Percentiles rank a stretch among this genome's conserved stretches.
Evolutionary conservation across 345 rosid genomes (phyloP).

Genomic region (Brassica juncea): DNA sequence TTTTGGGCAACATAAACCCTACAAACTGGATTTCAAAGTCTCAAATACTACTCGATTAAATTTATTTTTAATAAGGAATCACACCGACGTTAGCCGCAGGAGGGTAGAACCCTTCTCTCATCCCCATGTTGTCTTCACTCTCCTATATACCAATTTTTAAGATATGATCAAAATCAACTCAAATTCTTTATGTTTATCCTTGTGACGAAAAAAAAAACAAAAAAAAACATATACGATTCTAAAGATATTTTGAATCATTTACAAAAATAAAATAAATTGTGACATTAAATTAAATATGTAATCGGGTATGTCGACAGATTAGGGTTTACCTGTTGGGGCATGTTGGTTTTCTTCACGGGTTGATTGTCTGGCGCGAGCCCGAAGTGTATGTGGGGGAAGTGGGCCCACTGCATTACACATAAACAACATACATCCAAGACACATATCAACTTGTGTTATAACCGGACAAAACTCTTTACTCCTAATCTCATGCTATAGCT

Average conservation of each 20-base stretch:
- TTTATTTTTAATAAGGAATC: slow-evolving; percentile 51
- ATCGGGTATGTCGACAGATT: slow-evolving; percentile 26
- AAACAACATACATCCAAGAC: slow-evolving; percentile 35
- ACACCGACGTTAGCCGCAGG: slow-evolving; percentile 74
- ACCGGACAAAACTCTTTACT: slow-evolving; percentile 36
- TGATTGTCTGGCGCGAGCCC: slow-evolving; percentile 98
- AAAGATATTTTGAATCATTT: not conserved
- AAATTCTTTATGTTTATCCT: not conserved
- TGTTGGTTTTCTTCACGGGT: slow-evolving; percentile 78
- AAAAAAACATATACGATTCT: not conserved
- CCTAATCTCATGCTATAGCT: slow-evolving; percentile 21
- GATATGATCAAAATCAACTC: slow-evolving; percentile 5
- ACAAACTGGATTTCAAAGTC: slow-evolving; percentile 12
- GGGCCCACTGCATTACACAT: slow-evolving; percentile 80
- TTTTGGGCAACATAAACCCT: slow-evolving; percentile 9
- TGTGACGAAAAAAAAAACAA: not conserved
- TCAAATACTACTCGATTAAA: slow-evolving; percentile 13
- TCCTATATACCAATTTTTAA: slow-evolving; percentile 47
- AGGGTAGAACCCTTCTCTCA: slow-evolving; percentile 78
- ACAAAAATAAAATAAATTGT: not conserved
- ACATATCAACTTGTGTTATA: slow-evolving; percentile 42
- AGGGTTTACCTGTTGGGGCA: slow-evolving; percentile 75
- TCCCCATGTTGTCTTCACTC: slow-evolving; percentile 69
- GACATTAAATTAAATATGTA: not conserved
- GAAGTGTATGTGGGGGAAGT: slow-evolving; percentile 94